Base-by-base conservation (phyloP, 176 grass and related monocot species). In the Musa itinerans region DNA sequence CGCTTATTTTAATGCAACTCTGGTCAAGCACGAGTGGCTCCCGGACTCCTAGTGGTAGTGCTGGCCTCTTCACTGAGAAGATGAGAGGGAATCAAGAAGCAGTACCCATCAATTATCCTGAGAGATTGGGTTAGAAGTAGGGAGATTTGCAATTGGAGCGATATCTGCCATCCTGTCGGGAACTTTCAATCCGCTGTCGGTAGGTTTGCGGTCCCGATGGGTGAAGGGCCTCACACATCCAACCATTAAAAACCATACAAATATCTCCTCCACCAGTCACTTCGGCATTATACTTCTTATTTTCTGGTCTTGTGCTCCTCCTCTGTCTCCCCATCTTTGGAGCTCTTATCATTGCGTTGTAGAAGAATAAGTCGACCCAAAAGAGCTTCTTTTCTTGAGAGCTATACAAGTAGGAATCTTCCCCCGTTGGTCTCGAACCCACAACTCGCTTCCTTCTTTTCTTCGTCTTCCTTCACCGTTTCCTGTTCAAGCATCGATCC, bases 181-280 rank as follows among this genome's bases (percentile, higher is more conserved):
- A 16, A 70, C 68, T 70, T 70, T 70, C 68, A 70, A 70, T 70
- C 68, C 13, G 17, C 48, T 70, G 68, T 70, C 68, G 68, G 68
- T 19, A 43, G 34, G 48, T 70, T 70, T 70, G 48, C 68, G 68
- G 68, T 70, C 68, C 29, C 29, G 51, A 70, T 69, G 15, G 8
- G 68, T 6, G 13, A 19, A 69, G 59, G 59, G 9, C 29, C 51
- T 20, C 68, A 34, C 9, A 70, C 16, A n/a, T 19, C 17, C 68
- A 20, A 0, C 68, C 68, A 70, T 70, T 70, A 70, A 70, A 70
- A 50, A 70, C 68, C 21, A 19, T 11, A 48, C 43, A 70, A 50
- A 20, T 50, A 15, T 49, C 14, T 17, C 25, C 17, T n/a, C 17
- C 8, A 17, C 34, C 10, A 19, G 51, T 25, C 43, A 15, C 25